Evolutionary conservation across 2,329 filamentous ascomycete species (phyloP).

Genomic region (Aspergillus transmontanensis): DNA sequence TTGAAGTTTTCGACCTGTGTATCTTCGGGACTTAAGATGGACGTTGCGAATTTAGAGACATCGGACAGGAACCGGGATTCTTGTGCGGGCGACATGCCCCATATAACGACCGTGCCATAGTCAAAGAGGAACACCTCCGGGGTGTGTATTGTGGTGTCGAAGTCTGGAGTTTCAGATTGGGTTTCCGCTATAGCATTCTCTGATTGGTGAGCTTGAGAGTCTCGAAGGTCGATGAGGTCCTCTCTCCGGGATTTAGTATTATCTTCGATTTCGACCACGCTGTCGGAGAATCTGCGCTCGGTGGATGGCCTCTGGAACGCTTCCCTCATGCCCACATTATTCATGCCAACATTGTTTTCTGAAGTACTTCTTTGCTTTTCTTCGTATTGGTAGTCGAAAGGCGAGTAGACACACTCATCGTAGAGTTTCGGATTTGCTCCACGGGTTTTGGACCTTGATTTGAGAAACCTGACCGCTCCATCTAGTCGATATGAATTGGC

Average conservation of each 20-base stretch:
- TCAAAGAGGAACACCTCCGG: conserved; percentile 96
- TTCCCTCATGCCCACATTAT: conserved; percentile 38
- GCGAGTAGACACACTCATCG: conserved; percentile 96
- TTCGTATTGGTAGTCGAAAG: conserved; percentile 75
- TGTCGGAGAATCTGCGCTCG: conserved; percentile 69
- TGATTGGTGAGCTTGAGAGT: conserved; percentile 31
- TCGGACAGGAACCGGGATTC: conserved; percentile 92
- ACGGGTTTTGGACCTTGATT: conserved; percentile 75
- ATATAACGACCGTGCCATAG: conserved; percentile 96
- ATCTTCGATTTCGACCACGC: conserved; percentile 68
- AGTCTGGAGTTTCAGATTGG: conserved; percentile 59
- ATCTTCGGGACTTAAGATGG: conserved; percentile 84
- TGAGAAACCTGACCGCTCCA: conserved; percentile 84
- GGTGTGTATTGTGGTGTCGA: conserved; percentile 85
- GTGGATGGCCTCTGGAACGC: conserved; percentile 40
- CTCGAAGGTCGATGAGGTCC: conserved; percentile 65
- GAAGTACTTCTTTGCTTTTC: conserved; percentile 38
- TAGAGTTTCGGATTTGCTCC: conserved; percentile 88
- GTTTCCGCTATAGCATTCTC: conserved; percentile 30
- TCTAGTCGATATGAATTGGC: conserved; percentile 91
- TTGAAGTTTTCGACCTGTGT: conserved; percentile 98
- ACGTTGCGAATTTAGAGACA: conserved; percentile 88
- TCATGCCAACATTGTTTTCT: conserved; percentile 38
- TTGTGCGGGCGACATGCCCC: conserved; percentile 92
- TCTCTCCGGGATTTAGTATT: conserved; percentile 59